Conservation (phyloP, 2,329 filamentous ascomycete genomes). For the Colletotrichum tofieldiae region DNA sequence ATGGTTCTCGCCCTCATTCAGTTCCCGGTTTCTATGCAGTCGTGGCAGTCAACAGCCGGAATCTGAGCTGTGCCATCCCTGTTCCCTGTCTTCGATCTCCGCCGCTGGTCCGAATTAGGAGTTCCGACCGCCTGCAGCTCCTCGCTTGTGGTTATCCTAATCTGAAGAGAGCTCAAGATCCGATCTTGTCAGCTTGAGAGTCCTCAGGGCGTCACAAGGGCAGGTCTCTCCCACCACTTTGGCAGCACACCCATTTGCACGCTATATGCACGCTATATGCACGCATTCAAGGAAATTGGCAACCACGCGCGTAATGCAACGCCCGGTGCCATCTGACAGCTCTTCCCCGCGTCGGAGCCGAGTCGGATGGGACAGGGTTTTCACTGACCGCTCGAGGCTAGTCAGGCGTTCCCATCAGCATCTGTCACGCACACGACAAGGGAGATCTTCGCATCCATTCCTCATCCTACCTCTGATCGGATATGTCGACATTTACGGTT, state of each 20-base stretch:
- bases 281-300: constrained; percentile 23
- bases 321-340: not conserved
- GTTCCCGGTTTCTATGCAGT: constrained; percentile 21
- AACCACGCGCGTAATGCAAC: constrained; percentile 24
- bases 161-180: constrained; percentile 11
- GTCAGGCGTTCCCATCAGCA: constrained; percentile 1
- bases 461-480: constrained; percentile 16
- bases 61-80: constrained; percentile 24
- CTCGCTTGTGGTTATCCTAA: constrained; percentile 21
- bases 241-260: constrained; percentile 8
- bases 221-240: not conserved
- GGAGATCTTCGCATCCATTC: constrained; percentile 19
- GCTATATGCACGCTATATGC: constrained; percentile 8
- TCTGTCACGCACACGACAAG: constrained; percentile 21
- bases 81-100: constrained; percentile 27
- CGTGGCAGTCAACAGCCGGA: constrained; percentile 29
- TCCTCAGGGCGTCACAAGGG: constrained; percentile 16
- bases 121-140: constrained; percentile 29
- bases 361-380: constrained; percentile 20
- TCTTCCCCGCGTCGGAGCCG: constrained; percentile 28
- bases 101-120: constrained; percentile 25
- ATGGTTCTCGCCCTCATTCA: constrained; percentile 1
- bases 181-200: constrained; percentile 22
- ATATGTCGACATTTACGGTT: constrained; percentile 32
- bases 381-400: constrained; percentile 2